phyloP scores from a whole-genome alignment of 139 green algal genomes.

The Pleodorina starrii region DNA sequence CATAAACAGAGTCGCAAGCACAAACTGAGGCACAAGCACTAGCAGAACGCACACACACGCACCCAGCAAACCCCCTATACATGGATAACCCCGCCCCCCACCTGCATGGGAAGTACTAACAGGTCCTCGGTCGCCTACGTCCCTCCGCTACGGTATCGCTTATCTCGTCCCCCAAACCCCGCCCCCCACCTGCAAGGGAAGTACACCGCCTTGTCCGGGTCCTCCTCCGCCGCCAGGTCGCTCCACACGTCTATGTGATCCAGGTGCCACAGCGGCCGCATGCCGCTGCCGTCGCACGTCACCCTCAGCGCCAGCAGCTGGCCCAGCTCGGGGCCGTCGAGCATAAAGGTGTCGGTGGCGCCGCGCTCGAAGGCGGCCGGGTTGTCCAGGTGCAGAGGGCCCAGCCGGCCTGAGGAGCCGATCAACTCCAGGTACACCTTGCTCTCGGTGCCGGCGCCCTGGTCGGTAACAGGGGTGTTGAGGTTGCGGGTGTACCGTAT shows the following conservation, averaged over 20 bases:
- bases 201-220: constrained; percentile 49
- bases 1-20: too few relatives aligned
- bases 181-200: constrained; percentile 55
- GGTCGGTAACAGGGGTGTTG: constrained; percentile 9
- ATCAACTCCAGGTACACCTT: constrained; percentile 59
- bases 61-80: too few relatives aligned
- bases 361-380: constrained; percentile 65
- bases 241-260: constrained; percentile 53
- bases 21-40: too few relatives aligned
- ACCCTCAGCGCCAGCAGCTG: constrained; percentile 48
- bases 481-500: background rate
- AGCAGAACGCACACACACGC: too few relatives aligned
- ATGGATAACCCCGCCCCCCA: too few relatives aligned
- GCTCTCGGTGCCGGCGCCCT: constrained; percentile 68
- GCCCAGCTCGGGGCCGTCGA: constrained; percentile 55
- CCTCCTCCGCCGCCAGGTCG: background rate
- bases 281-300: constrained; percentile 48
- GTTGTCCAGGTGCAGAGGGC: constrained; percentile 63
- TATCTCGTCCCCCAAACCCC: too few relatives aligned
- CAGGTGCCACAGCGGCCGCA: constrained; percentile 61
- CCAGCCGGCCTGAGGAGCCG: constrained; percentile 52
- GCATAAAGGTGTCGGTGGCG: constrained; percentile 51
- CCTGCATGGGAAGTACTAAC: too few relatives aligned
- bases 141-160: too few relatives aligned
- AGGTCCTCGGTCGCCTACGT: too few relatives aligned